These are phyloP conservation scores for Apiospora hydei DNA, from an alignment of 2,329 filamentous ascomycete genomes.

Conservation along the genomic window DNA sequence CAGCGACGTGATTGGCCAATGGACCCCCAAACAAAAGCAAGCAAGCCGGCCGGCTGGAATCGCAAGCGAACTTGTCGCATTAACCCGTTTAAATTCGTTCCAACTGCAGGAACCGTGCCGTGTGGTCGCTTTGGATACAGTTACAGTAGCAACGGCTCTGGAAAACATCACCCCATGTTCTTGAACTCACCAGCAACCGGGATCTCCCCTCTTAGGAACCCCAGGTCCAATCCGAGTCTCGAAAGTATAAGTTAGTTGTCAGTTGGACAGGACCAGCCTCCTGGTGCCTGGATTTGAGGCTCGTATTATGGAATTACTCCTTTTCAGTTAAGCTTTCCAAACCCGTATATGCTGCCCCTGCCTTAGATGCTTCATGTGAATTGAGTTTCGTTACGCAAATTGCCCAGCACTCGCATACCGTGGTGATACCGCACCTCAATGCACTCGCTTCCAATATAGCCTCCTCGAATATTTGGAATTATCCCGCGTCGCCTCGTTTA, in stretches of 20 bases:
- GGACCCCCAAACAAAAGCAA: not conserved
- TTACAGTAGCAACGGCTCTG: not conserved
- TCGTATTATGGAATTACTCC: not conserved
- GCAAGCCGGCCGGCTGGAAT: not conserved
- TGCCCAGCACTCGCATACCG: not conserved
- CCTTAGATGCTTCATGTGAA: not conserved
- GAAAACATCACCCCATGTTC: not conserved
- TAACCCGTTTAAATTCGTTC: not conserved
- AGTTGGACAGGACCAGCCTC: not conserved
- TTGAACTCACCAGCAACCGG: not conserved
- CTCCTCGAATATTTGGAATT: too few species aligned
- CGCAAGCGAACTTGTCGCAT: conserved; percentile 3
- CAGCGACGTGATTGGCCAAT: not conserved
- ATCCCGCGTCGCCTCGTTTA: not conserved
- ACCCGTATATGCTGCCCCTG: not conserved
- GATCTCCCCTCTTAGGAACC: not conserved
- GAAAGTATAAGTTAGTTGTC: not conserved
- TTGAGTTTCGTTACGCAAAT: not conserved
- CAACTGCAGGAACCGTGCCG: conserved; percentile 2
- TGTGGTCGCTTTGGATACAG: not conserved
- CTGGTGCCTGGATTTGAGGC: not conserved
- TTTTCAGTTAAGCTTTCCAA: not conserved
- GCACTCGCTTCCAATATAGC: too few species aligned
- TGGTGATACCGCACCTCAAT: not conserved
- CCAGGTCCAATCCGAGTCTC: not conserved